Percentiles rank a stretch among this genome's conserved stretches.
phyloP scores from a whole-genome alignment of 179 eudicot genomes.

The Beta lomatogona region DNA sequence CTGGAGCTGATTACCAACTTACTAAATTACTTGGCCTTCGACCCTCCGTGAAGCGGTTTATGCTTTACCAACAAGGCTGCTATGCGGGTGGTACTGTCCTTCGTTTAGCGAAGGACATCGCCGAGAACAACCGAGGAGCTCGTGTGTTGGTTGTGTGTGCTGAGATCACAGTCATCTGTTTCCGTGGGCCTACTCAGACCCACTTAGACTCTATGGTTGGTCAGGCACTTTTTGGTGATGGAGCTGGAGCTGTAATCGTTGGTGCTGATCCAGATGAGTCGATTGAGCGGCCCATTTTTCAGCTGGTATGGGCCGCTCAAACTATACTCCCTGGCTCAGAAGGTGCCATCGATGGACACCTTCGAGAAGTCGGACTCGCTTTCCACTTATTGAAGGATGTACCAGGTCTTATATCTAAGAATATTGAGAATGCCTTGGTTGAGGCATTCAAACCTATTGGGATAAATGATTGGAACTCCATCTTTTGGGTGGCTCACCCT shows the following conservation, averaged over 20 bases:
- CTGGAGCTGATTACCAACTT: constrained; percentile 12
- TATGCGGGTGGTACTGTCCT: constrained; percentile 7
- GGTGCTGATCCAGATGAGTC: constrained; percentile 14
- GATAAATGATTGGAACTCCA: neutral
- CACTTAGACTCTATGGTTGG: constrained; percentile 13
- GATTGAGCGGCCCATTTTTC: constrained; percentile 7
- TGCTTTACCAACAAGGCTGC: constrained; percentile 13
- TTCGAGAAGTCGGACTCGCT: constrained; percentile 7
- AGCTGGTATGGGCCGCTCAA: constrained; percentile 9
- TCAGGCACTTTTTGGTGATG: constrained; percentile 3
- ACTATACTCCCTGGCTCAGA: neutral
- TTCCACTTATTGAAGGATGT: constrained; percentile 10
- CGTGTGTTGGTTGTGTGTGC: constrained; percentile 6
- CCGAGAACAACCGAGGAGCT: constrained; percentile 13
- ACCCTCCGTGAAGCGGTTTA: constrained; percentile 5
- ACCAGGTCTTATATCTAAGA: neutral
- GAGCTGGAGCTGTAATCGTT: neutral
- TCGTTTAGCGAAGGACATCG: constrained; percentile 13
- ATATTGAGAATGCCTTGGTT: constrained; percentile 9
- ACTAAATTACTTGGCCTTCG: constrained; percentile 10
- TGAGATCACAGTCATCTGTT: constrained; percentile 2
- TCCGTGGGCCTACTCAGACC: constrained; percentile 7
- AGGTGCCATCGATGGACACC: constrained; percentile 11
- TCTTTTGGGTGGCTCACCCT: constrained; percentile 11
- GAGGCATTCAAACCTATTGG: constrained; percentile 7